phyloP scores from a whole-genome alignment of 208 protist species.

The Leishmania braziliensis region DNA sequence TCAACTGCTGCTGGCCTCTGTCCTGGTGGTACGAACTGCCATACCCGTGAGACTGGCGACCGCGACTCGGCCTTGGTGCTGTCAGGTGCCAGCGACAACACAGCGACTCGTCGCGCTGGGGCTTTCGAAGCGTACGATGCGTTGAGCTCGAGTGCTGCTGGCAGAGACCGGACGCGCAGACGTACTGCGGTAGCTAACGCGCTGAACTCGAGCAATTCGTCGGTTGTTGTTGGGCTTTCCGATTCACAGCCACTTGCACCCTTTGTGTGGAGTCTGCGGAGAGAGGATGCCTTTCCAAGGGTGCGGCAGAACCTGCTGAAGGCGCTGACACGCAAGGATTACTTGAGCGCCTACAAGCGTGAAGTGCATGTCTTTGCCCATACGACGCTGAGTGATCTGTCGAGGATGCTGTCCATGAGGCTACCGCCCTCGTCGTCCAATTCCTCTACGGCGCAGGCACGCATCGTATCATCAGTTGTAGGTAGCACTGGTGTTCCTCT shows the following conservation, averaged over 20 bases:
- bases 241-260: background rate
- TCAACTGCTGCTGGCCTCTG: background rate
- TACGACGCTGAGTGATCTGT: slow-evolving; percentile 5
- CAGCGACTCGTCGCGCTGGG: background rate
- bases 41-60: too few relatives aligned
- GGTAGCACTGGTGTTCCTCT: background rate
- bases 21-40: too few relatives aligned
- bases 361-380: slow-evolving; percentile 4
- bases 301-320: background rate
- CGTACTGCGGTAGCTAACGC: background rate
- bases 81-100: background rate
- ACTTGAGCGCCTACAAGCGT: background rate
- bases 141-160: background rate
- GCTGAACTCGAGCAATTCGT: background rate
- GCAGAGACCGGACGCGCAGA: background rate
- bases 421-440: background rate
- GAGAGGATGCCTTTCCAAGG: background rate
- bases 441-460: background rate
- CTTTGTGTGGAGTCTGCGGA: background rate
- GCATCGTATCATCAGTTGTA: background rate
- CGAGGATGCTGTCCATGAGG: background rate
- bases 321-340: slow-evolving; percentile 3
- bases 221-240: background rate
- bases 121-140: background rate
- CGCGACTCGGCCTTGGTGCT: background rate